These are phyloP conservation scores for Candida hungchunana DNA, from an alignment of 805 yeast species.

Conservation along the genomic window DNA sequence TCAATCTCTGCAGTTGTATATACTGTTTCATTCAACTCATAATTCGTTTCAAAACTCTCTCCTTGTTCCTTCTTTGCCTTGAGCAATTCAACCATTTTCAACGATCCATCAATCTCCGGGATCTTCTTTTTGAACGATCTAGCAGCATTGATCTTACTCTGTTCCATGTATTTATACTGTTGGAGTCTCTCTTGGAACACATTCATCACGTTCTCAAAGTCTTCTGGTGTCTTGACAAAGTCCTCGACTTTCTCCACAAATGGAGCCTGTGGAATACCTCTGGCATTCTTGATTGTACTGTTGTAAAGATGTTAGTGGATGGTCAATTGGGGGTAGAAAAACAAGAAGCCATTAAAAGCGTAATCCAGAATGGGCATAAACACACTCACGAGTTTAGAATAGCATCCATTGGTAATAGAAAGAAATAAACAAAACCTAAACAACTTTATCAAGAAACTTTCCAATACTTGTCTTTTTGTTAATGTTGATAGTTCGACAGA, in stretches of 20 bases:
- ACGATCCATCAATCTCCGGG: slow-evolving; percentile 89
- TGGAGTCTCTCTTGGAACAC: slow-evolving; percentile 84
- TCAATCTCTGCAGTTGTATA: slow-evolving; percentile 77
- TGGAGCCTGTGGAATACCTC: slow-evolving; percentile 97
- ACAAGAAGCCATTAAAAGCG: too few species aligned
- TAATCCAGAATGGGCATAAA: too few species aligned
- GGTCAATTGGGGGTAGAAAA: too few species aligned
- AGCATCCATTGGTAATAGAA: slow-evolving; percentile 20
- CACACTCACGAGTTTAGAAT: slow-evolving; percentile 22
- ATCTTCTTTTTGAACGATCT: slow-evolving; percentile 58
- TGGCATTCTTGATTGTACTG: slow-evolving; percentile 52
- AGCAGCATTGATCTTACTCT: slow-evolving; percentile 35
- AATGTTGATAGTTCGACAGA: too few species aligned
- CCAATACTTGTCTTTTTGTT: too few species aligned
- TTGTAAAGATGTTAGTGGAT: background rate
- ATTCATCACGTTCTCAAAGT: slow-evolving; percentile 64
- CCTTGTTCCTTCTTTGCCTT: slow-evolving; percentile 40
- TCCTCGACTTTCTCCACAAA: slow-evolving; percentile 82
- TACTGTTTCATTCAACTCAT: slow-evolving; percentile 89
- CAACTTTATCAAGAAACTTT: too few species aligned
- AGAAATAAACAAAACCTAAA: too few species aligned
- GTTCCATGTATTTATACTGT: slow-evolving; percentile 82
- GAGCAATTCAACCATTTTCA: slow-evolving; percentile 64
- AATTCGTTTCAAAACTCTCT: slow-evolving; percentile 63
- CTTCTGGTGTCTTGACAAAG: slow-evolving; percentile 61